Conservation (phyloP, 805 yeast species). For the Metschnikowia gelsemii region DNA sequence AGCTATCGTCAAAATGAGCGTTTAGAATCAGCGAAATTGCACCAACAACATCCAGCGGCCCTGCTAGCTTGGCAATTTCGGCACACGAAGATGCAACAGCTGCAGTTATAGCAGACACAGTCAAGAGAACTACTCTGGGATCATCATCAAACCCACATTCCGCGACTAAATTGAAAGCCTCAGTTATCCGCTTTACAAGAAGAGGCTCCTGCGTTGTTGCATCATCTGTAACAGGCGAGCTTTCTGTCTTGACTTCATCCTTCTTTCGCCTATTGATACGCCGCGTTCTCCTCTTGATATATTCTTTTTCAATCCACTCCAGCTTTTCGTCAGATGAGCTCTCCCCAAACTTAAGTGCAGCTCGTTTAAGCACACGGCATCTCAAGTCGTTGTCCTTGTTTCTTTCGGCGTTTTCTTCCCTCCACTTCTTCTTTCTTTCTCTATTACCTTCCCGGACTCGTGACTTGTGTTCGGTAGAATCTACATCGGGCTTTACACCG, state of each 20-base stretch:
- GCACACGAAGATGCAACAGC: slow-evolving; percentile 16
- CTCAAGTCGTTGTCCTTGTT: slow-evolving; percentile 88
- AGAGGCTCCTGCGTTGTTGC: slow-evolving; percentile 24
- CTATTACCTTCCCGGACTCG: slow-evolving; percentile 66
- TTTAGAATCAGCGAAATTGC: slow-evolving; percentile 14
- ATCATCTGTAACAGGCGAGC: slow-evolving; percentile 7
- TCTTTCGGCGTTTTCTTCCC: slow-evolving; percentile 73
- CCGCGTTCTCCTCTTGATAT: slow-evolving; percentile 60
- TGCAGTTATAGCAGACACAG: slow-evolving; percentile 27
- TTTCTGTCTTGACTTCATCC: slow-evolving; percentile 21
- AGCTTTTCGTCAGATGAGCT: slow-evolving; percentile 51
- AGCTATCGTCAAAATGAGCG: slow-evolving; percentile 13
- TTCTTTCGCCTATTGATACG: slow-evolving; percentile 49
- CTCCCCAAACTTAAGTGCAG: slow-evolving; percentile 63
- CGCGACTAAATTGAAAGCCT: slow-evolving; percentile 36
- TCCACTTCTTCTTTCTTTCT: slow-evolving; percentile 78
- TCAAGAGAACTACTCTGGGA: slow-evolving; percentile 28
- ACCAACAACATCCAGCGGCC: slow-evolving; percentile 6
- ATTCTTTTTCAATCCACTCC: slow-evolving; percentile 76
- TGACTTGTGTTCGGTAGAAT: slow-evolving; percentile 48
- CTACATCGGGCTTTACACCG: slow-evolving; percentile 28
- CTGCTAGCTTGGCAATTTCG: slow-evolving; percentile 3
- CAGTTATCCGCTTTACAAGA: slow-evolving; percentile 30
- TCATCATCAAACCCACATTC: slow-evolving; percentile 35
- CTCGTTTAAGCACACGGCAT: slow-evolving; percentile 72